phyloP scores from a whole-genome alignment of 106 monocot genomes.

The Platanthera zijinensis region DNA sequence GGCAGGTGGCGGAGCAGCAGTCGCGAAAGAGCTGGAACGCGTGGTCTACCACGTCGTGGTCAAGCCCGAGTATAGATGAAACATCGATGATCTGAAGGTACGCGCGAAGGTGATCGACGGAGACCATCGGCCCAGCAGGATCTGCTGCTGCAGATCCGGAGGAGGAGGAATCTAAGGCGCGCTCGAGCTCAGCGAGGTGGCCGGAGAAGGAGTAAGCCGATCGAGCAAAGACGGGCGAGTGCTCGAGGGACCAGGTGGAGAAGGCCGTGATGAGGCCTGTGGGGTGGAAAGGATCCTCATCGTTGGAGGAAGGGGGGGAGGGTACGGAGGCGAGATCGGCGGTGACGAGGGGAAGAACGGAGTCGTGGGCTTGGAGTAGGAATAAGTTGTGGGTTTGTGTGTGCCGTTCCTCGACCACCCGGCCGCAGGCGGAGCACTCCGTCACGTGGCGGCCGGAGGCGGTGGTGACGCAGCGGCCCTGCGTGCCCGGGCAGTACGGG shows the following conservation, averaged over 20 bases:
- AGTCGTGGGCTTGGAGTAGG: conserved; percentile 55
- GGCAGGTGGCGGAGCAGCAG: conserved; percentile 79
- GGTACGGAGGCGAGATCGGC: conserved; percentile 41
- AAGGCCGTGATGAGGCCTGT: conserved; percentile 88
- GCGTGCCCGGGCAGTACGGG: conserved; percentile 37
- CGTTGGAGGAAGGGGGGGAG: not conserved
- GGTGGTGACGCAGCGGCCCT: conserved; percentile 57
- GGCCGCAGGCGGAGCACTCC: conserved; percentile 80
- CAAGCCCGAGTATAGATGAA: conserved; percentile 70
- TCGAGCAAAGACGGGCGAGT: conserved; percentile 47
- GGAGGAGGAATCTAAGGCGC: conserved; percentile 39
- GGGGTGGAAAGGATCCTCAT: conserved; percentile 71
- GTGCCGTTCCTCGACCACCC: conserved; percentile 65
- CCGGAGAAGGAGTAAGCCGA: conserved; percentile 75
- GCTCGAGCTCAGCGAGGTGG: conserved; percentile 93
- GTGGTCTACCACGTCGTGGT: conserved; percentile 81
- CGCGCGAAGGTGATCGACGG: conserved; percentile 76
- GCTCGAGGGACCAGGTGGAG: conserved; percentile 86
- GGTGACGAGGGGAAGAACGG: conserved; percentile 64
- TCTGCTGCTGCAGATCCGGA: conserved; percentile 9
- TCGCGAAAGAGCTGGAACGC: conserved; percentile 89
- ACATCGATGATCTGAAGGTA: conserved; percentile 94
- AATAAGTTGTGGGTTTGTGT: conserved; percentile 57
- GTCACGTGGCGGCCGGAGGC: conserved; percentile 40
- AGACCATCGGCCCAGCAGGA: conserved; percentile 49